Evolutionary conservation across 2,329 filamentous ascomycete species (phyloP), one percentile per base, ranked within the genome.

Genomic region (Penicillium griseofulvum): DNA sequence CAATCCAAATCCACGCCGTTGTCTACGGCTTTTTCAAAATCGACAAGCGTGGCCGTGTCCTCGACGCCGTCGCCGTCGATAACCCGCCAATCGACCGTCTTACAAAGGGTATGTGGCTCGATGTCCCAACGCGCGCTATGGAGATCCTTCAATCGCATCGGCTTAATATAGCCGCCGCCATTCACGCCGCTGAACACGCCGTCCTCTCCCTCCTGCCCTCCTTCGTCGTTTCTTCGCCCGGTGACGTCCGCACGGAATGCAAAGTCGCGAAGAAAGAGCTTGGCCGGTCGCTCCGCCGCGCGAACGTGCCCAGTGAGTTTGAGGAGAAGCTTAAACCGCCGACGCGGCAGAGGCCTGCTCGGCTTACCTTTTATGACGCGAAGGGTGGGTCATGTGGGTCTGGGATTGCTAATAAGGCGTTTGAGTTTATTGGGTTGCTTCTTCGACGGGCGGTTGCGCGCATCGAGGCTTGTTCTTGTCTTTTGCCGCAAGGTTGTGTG

Each of bases 11-110:
- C 66, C 85, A 88, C 60, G 88, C 93, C 62, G 87, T 90, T 29
- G 91, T 99, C 2, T 97, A 95, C 71, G 94, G 94, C 2, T 99
- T 94, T 78, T 97, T 97, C 82, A 97, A 97, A 71, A 79, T 97
- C n/a, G 92, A 97, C 73, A 88, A 87, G 68, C 87, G 86, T 63
- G 84, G 88, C 1, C 86, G 90, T 2, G 90, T 97, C 54, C 83
- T 97, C 14, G 94, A 99, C 70, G 93, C 93, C 2, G 88, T 97
- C 0, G 85, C 93, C 56, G 91, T 97, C 22, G 90, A 97, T 71
- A 96, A 96, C 63, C 92, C 93, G 3, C 91, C 94, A 0, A 90
- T 97, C 49, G 84, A 94, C 47, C 84, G 91, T 4, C 83, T 87
- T 68, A 89, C 85, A 65, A 95, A 94, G 70, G 94, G 92, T 37